Evolutionary conservation across 345 rosid genomes (phyloP).

Genomic region (Eucalyptus leucophloia): DNA sequence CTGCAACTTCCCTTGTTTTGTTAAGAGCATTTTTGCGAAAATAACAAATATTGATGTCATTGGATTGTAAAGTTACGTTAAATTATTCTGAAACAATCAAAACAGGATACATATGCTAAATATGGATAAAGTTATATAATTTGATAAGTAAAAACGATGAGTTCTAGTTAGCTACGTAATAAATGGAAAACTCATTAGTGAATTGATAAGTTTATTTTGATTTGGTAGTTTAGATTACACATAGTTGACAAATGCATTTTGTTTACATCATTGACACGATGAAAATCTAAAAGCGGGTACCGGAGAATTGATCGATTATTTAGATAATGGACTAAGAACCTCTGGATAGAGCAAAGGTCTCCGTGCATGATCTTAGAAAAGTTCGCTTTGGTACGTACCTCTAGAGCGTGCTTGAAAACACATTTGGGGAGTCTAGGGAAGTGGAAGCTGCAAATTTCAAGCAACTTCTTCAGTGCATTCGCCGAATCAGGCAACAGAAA

Average conservation of each 20-base stretch:
- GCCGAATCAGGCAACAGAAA: slow-evolving; percentile 17
- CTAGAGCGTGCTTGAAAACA: background rate
- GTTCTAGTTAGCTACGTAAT: too few relatives aligned
- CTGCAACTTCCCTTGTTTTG: too few relatives aligned
- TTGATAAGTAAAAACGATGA: too few relatives aligned
- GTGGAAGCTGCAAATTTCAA: background rate
- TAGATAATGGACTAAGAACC: background rate
- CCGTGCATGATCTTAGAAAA: background rate
- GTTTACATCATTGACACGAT: background rate
- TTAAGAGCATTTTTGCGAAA: too few relatives aligned
- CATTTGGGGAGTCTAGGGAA: slow-evolving; percentile 7
- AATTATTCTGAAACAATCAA: too few relatives aligned
- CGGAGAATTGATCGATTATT: too few relatives aligned
- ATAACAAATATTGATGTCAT: too few relatives aligned
- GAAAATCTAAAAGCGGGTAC: background rate
- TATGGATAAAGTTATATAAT: too few relatives aligned
- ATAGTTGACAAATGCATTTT: background rate
- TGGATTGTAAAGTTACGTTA: too few relatives aligned
- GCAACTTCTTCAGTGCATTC: background rate
- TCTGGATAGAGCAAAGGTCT: background rate
- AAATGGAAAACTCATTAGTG: too few relatives aligned
- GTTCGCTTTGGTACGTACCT: slow-evolving; percentile 4
- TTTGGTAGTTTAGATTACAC: background rate
- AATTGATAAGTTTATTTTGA: background rate
- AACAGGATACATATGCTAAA: too few relatives aligned